Conservation (phyloP, 805 yeast genomes). For the Cyberlindnera americana region DNA sequence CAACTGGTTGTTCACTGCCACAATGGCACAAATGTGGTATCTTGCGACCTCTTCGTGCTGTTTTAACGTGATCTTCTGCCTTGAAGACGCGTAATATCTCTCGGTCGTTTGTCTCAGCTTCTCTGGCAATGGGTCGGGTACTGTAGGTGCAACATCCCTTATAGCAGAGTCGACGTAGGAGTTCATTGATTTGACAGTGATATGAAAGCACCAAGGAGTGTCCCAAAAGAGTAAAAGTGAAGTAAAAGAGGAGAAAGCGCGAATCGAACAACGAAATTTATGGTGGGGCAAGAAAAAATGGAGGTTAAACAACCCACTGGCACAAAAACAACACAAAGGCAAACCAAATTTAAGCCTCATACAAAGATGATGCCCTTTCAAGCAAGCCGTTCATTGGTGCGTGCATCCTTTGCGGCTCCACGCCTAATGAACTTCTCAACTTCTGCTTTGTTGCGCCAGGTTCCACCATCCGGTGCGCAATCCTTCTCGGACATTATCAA, state of each 20-base stretch:
- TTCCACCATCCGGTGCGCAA: not conserved
- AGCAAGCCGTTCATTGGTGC: not conserved
- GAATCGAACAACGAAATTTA: too few relatives aligned
- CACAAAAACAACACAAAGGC: too few relatives aligned
- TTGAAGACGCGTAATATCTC: constrained; percentile 46
- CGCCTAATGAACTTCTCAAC: constrained; percentile 1
- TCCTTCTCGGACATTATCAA: constrained; percentile 11
- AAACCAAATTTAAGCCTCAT: too few relatives aligned
- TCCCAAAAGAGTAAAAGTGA: too few relatives aligned
- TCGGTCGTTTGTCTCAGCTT: constrained; percentile 30
- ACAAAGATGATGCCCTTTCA: not conserved
- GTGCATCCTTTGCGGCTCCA: not conserved
- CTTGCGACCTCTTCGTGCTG: constrained; percentile 61
- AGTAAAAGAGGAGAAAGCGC: too few relatives aligned
- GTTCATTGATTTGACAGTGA: constrained; percentile 12
- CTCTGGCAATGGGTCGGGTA: constrained; percentile 41
- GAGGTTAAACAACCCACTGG: too few relatives aligned
- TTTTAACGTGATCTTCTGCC: constrained; percentile 44
- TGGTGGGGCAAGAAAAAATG: too few relatives aligned
- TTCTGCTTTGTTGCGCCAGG: not conserved
- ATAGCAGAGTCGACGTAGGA: constrained; percentile 31
- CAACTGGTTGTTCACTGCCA: constrained; percentile 51
- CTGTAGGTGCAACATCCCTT: constrained; percentile 48
- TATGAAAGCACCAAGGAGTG: too few relatives aligned
- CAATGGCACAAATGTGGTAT: constrained; percentile 61